Conservation (phyloP, 352 stramenopile genomes). For the Phytophthora idaei region DNA sequence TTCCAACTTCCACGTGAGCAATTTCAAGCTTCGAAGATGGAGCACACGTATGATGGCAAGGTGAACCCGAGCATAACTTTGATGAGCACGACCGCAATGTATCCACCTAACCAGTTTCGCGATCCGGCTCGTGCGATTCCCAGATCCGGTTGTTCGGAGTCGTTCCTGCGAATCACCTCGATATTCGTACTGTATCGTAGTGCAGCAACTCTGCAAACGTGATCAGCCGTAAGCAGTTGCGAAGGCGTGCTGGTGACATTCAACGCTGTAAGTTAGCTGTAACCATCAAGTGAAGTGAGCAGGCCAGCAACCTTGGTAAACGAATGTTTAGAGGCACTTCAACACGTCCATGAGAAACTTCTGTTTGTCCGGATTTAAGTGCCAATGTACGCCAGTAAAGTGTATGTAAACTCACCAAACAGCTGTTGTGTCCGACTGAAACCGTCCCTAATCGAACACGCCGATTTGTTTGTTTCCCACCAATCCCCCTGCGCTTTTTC, state of each 20-base stretch:
- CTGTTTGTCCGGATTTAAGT: not conserved
- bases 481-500: constrained; percentile 15
- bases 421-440: constrained; percentile 2
- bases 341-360: constrained; percentile 28
- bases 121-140: not conserved
- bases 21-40: too few species aligned
- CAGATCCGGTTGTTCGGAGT: not conserved
- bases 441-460: constrained; percentile 21
- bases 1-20: too few species aligned
- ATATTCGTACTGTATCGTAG: too few species aligned
- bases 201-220: not conserved
- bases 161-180: not conserved
- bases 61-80: not conserved
- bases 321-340: constrained; percentile 28
- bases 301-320: constrained; percentile 3
- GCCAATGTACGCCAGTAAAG: not conserved
- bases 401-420: not conserved
- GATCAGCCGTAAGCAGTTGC: not conserved
- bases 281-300: too few species aligned
- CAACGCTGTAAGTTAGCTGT: too few species aligned
- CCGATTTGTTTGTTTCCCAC: constrained; percentile 30
- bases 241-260: not conserved
- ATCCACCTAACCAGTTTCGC: not conserved
- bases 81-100: not conserved
- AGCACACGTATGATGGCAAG: too few species aligned